Evolutionary conservation across 2,329 filamentous ascomycete genomes (phyloP).

Genomic region (Penicillium janthinellum): DNA sequence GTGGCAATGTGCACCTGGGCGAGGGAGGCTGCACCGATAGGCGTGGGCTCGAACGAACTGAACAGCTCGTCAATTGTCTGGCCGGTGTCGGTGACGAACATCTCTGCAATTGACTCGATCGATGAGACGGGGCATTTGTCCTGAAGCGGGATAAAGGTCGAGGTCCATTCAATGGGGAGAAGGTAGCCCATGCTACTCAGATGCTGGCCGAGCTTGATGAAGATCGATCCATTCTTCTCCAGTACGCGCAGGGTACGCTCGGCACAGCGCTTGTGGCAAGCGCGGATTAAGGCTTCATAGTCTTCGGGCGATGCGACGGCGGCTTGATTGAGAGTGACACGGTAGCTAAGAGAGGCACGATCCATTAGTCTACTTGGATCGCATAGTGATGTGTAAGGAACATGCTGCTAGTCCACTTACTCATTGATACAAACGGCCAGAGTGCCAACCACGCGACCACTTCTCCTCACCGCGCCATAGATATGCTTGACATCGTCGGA

Average conservation of each 20-base stretch:
- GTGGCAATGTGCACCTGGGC: slow-evolving; percentile 92
- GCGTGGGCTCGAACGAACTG: slow-evolving; percentile 74
- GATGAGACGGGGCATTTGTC: slow-evolving; percentile 94
- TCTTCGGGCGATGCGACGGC: slow-evolving; percentile 61
- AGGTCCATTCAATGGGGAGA: slow-evolving; percentile 87
- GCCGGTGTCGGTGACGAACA: slow-evolving; percentile 85
- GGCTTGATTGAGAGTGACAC: slow-evolving; percentile 74
- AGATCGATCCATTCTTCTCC: slow-evolving; percentile 96
- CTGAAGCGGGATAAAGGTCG: slow-evolving; percentile 92
- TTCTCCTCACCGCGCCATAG: slow-evolving; percentile 74
- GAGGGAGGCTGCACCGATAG: slow-evolving; percentile 89
- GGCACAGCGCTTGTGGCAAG: slow-evolving; percentile 91
- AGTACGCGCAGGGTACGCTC: slow-evolving; percentile 81
- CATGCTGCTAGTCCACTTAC: slow-evolving; percentile 53
- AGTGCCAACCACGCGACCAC: slow-evolving; percentile 73
- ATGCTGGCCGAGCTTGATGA: slow-evolving; percentile 97
- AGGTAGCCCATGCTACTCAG: slow-evolving; percentile 95
- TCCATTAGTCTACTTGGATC: slow-evolving; percentile 9
- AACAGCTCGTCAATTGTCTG: slow-evolving; percentile 79
- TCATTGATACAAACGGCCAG: slow-evolving; percentile 85
- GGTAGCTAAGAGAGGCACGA: slow-evolving; percentile 65
- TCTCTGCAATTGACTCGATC: slow-evolving; percentile 78
- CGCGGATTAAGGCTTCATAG: slow-evolving; percentile 68
- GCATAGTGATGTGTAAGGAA: not conserved
- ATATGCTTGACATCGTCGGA: slow-evolving; percentile 72